These are phyloP conservation scores for Anisodus acutangulus DNA, from an alignment of 257 asterid genomes.

Conservation along the genomic window DNA sequence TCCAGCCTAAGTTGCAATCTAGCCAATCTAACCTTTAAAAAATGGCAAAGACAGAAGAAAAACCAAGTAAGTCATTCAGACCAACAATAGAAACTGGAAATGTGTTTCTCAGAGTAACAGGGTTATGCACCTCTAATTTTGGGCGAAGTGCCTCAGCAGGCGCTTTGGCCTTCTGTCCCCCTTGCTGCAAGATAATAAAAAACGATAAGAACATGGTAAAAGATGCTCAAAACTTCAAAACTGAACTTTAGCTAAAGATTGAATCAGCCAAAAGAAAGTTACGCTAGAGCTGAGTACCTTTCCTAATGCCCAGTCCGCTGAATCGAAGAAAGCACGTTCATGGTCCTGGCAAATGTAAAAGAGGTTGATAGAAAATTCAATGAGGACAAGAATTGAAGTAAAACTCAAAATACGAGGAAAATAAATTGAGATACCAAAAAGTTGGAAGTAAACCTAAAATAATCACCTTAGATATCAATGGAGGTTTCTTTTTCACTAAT, in stretches of 20 bases:
- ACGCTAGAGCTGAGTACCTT: conserved; percentile 50
- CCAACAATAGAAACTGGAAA: background rate
- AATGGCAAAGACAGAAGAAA: background rate
- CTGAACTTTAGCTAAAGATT: background rate
- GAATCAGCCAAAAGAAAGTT: background rate
- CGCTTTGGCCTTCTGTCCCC: conserved; percentile 71
- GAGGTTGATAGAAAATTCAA: background rate
- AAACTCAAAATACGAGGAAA: conserved; percentile 6
- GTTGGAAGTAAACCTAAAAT: background rate
- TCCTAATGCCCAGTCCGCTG: conserved; percentile 92
- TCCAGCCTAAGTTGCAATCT: background rate
- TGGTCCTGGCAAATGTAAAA: conserved; percentile 54
- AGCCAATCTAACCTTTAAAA: background rate
- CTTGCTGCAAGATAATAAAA: conserved; percentile 45
- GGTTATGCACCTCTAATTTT: conserved; percentile 62
- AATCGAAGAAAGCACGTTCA: conserved; percentile 87
- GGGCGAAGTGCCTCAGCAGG: conserved; percentile 81
- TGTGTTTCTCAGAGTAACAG: background rate
- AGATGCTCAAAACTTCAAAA: background rate
- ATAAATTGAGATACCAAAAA: background rate
- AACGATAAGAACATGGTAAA: background rate
- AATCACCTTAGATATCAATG: conserved; percentile 69
- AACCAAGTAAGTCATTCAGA: background rate
- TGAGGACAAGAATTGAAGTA: background rate
- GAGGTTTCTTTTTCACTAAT: conserved; percentile 62